Evolutionary conservation across 352 stramenopile genomes (phyloP), one percentile per base, ranked within the genome.

Genomic region (Globisporangium cederbergense): DNA sequence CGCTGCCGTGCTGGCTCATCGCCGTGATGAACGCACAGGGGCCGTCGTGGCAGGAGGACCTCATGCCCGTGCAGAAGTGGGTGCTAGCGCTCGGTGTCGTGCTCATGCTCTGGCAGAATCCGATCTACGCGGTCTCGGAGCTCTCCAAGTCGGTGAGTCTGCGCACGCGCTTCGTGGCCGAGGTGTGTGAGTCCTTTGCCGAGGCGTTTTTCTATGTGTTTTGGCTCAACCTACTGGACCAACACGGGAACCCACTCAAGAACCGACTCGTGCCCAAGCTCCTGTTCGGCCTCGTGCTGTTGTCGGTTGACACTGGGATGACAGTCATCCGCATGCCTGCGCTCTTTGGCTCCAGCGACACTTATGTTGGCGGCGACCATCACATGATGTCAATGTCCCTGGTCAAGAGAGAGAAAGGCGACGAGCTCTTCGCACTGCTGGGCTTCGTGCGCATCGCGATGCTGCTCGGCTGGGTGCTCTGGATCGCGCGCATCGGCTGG

Each of bases 81-180:
- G 65, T 93, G 22, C 58, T 93, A 9, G 80, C 74, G 1, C 61
- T 95, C 28, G 82, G 85, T 14, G 60, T 89, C 46, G 83, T 91
- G 53, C 70, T 95, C 6, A 60, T 93, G n/a, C 62, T 93, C 9
- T 95, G 82, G 81, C 86, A 95, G 57, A 95, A 95, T 32, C 86
- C 86, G 10, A 78, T 93, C 18, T 90, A 89, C 49, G 76, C 79
- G 8, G 65, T 83, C 50, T 79, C 85, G 3, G 74, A 91, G 42
- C 72, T 89, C 60, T 86, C 77, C 43, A 69, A 72, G 20, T 80
- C 62, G 4, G 73, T 88, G 49, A 87, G 72, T 60, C 59, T 83
- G 45, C 76, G 81, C n/a, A 89, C 77, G 22, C 73, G 79, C 2
- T 93, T 91, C 42, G 77, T 88, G 20, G 79, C 81, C 1, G 83